Evolutionary conservation across 768 basidiomycete species (phyloP), one percentile per base, ranked within the genome.

Genomic region (Phanerochaete carnosa): DNA sequence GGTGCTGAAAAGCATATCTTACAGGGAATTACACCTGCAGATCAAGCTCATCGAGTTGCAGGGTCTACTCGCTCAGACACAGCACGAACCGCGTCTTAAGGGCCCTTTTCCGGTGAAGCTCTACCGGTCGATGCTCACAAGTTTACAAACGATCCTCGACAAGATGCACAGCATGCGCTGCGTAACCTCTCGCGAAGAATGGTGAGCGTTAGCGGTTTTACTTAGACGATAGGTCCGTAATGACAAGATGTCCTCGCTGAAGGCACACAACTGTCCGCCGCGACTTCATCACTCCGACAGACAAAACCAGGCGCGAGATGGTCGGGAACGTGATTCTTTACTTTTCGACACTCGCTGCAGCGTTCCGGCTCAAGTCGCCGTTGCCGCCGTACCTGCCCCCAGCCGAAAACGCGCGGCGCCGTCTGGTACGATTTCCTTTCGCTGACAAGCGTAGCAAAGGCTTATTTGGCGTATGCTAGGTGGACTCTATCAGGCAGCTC

Each of bases 371-470:
- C 45, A 96, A 96, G 69, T 87, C 93, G 5, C 97, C 97, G 1
- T 77, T 99, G n/a, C 95, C 97, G 0, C 94, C 97, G 0, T 98
- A 95, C 72, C 83, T 99, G 0, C 97, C 97, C 2, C 95, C 95
- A 0, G 96, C 91, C 0, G 95, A 96, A 70, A 82, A 87, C 64
- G 84, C 94, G 0, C 84, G 96, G 54, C 83, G 88, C 57, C 83
- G 86, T 8, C 75, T 99, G 72, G 94, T 91, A 70, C 51, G 82
- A 60, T 6, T 26, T 50, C n/a, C 43, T 25, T n/a, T 55, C 25
- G 1, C 33, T 32, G 28, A 45, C 6, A 25, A 19, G n/a, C 8
- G 25, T n/a, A 19, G 6, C 46, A 37, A 54, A 22, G 22, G 55
- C 9, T 39, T 15, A 19, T 35, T 15, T 58, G 16, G 16, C 11